phyloP scores from a whole-genome alignment of 441 rosid species.

The Pelargonium cotyledonis region DNA sequence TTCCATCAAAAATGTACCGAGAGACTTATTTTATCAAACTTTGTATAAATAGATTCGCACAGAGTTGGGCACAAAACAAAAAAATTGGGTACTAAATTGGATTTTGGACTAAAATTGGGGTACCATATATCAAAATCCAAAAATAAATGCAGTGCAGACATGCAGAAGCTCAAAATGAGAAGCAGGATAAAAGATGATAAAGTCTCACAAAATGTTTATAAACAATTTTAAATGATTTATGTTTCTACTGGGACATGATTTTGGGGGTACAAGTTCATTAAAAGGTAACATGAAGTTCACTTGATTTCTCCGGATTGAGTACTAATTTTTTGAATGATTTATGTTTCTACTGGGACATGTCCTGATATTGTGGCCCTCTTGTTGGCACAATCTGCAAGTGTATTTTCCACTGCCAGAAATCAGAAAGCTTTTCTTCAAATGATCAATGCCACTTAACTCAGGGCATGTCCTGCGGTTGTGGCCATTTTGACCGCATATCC shows the following conservation, averaged over 20 bases:
- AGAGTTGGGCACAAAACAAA: too few relatives aligned
- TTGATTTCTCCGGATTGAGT: neutral
- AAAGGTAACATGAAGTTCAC: neutral
- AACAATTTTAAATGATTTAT: neutral
- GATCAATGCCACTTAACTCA: constrained; percentile 5
- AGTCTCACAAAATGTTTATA: too few relatives aligned
- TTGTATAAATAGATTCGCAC: too few relatives aligned
- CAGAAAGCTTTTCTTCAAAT: constrained; percentile 7
- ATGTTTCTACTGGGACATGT: constrained; percentile 41
- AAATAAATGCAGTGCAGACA: too few relatives aligned
- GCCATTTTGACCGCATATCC: constrained; percentile 48
- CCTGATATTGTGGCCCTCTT: constrained; percentile 49
- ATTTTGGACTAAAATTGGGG: too few relatives aligned
- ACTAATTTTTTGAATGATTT: neutral
- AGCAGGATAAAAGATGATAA: too few relatives aligned
- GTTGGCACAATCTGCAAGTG: constrained; percentile 47
- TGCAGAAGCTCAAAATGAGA: too few relatives aligned
- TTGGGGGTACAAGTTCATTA: too few relatives aligned
- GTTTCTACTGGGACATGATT: constrained; percentile 25
- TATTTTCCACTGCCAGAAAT: constrained; percentile 26
- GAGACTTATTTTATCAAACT: too few relatives aligned
- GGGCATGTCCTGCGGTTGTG: constrained; percentile 74
- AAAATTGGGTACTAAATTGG: too few relatives aligned
- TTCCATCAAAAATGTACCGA: too few relatives aligned
- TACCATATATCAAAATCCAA: too few relatives aligned